phyloP scores from a whole-genome alignment of 257 asterid genomes.

The Capsicum chinense region DNA sequence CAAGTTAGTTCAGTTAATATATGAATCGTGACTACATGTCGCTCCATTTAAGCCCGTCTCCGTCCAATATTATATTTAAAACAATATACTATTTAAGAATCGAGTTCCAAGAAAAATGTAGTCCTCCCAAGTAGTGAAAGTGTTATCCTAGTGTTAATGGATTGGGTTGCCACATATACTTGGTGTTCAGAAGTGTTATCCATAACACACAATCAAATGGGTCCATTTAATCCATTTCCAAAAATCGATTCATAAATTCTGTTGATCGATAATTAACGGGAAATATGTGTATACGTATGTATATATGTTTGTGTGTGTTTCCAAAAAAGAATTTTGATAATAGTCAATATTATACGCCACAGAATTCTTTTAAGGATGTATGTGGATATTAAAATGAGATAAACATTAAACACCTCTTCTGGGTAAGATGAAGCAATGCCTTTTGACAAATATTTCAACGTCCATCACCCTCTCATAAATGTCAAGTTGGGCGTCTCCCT shows the following conservation, averaged over 20 bases:
- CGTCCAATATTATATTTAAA: not conserved
- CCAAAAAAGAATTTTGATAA: not conserved
- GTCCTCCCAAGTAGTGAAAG: not conserved
- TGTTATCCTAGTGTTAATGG: conserved; percentile 13
- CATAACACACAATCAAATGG: conserved; percentile 15
- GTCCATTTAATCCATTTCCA: conserved; percentile 13
- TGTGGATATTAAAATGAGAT: not conserved
- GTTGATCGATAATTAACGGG: not conserved
- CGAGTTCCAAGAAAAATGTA: not conserved
- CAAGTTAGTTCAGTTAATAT: not conserved
- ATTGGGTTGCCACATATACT: conserved; percentile 21
- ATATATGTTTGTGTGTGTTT: too few relatives aligned
- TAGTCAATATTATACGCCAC: not conserved
- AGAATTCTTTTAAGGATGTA: conserved; percentile 3
- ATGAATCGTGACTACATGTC: not conserved
- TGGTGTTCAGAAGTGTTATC: conserved; percentile 14
- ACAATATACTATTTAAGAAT: not conserved
- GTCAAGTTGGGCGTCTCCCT: not conserved
- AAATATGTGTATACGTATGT: not conserved
- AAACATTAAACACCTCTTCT: not conserved
- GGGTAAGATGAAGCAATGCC: not conserved
- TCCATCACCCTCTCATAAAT: not conserved
- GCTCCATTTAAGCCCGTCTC: not conserved
- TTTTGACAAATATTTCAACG: conserved; percentile 19
- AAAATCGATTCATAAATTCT: not conserved